These are phyloP conservation scores for Colletotrichum coccodes DNA, from an alignment of 2,329 filamentous ascomycete genomes.

Conservation along the genomic window DNA sequence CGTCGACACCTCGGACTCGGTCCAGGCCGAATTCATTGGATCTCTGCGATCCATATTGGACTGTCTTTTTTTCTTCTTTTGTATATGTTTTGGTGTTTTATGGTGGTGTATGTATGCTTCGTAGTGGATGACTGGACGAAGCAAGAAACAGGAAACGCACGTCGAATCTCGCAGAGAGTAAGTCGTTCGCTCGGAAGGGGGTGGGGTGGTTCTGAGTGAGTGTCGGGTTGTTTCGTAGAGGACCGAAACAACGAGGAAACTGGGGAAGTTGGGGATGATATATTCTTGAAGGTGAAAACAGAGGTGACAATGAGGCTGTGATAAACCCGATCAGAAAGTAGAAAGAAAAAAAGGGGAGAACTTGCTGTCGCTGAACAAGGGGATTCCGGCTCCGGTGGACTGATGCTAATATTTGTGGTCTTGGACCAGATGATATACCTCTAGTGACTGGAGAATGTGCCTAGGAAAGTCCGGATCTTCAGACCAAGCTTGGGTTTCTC, in stretches of 20 bases:
- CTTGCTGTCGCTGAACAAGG: conserved; percentile 24
- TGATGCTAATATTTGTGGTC: conserved; percentile 16
- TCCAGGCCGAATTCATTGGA: conserved; percentile 26
- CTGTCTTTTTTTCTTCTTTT: background rate
- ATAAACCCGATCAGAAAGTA: background rate
- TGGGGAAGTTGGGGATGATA: conserved; percentile 2
- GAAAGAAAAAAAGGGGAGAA: background rate
- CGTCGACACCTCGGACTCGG: conserved; percentile 29
- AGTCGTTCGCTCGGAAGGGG: conserved; percentile 12
- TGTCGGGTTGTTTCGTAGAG: background rate
- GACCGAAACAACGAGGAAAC: background rate
- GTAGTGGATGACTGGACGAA: conserved; percentile 10
- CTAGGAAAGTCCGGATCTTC: conserved; percentile 11
- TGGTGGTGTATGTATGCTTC: background rate
- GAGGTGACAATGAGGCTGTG: background rate
- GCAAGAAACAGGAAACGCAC: conserved; percentile 1
- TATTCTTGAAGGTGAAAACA: conserved; percentile 15
- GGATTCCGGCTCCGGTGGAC: conserved; percentile 29
- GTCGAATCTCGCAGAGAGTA: conserved; percentile 29
- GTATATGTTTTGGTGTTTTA: background rate
- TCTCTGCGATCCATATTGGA: conserved; percentile 25
- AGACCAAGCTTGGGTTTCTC: conserved; percentile 26
- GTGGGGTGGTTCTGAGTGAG: conserved; percentile 3
- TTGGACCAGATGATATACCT: conserved; percentile 31
- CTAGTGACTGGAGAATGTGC: background rate